Conservation (phyloP, 2,329 filamentous ascomycete genomes). For the Verticillium tricorpus region DNA sequence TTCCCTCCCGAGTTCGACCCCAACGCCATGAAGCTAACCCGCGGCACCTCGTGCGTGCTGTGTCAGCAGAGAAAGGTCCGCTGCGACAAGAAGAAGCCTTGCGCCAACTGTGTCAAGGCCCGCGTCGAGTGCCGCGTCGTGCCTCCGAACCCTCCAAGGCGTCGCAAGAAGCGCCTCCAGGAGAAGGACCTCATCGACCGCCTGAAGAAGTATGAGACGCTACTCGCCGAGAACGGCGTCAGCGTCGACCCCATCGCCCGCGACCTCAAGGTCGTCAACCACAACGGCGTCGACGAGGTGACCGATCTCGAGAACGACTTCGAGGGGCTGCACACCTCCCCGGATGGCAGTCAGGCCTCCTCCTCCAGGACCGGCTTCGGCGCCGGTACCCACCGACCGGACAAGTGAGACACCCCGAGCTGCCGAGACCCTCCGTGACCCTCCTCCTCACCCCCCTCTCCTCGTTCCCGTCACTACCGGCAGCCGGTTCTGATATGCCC, state of each 20-base stretch:
- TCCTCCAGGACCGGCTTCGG: slow-evolving; percentile 11
- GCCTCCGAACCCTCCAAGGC: slow-evolving; percentile 51
- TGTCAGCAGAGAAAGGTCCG: slow-evolving; percentile 75
- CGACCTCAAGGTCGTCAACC: slow-evolving; percentile 33
- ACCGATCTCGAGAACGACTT: slow-evolving; percentile 54
- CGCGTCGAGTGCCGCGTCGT: slow-evolving; percentile 57
- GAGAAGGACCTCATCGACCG: slow-evolving; percentile 67
- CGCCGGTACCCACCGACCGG: slow-evolving; percentile 2
- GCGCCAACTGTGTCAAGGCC: slow-evolving; percentile 62
- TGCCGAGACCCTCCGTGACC: background rate
- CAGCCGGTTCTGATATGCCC: slow-evolving; percentile 7
- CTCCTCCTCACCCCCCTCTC: background rate
- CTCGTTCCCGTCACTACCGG: background rate
- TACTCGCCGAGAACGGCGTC: slow-evolving; percentile 63
- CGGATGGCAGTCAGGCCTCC: slow-evolving; percentile 35
- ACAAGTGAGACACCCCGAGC: slow-evolving; percentile 16
- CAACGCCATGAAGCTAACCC: slow-evolving; percentile 48
- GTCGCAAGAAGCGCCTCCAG: slow-evolving; percentile 59
- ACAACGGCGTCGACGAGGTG: slow-evolving; percentile 38
- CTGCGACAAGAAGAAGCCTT: slow-evolving; percentile 69
- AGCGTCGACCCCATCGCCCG: slow-evolving; percentile 56
- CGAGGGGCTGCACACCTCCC: slow-evolving; percentile 48
- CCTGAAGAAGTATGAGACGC: slow-evolving; percentile 62
- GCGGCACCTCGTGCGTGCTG: slow-evolving; percentile 61
- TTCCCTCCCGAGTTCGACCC: slow-evolving; percentile 27